phyloP scores from a whole-genome alignment of 2,329 filamentous ascomycete genomes.

The Calonectria hawksworthii region DNA sequence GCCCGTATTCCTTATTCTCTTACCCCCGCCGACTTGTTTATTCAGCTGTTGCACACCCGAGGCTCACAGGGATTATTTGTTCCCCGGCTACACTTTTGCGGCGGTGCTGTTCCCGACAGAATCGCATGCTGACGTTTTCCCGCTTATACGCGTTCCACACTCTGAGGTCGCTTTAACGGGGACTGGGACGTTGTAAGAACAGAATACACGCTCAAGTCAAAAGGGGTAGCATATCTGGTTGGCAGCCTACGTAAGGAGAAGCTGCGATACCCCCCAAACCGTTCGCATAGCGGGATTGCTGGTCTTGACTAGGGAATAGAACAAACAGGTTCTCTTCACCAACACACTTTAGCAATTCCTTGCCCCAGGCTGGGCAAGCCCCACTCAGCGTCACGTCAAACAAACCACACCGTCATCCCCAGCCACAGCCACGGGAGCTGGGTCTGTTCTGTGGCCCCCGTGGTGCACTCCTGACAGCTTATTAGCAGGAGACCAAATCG shows the following conservation, averaged over 20 bases:
- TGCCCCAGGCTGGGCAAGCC: conserved; percentile 25
- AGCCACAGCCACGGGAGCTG: conserved; percentile 35
- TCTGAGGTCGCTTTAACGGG: neutral
- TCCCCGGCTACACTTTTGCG: neutral
- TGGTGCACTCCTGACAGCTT: conserved; percentile 36
- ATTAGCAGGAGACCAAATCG: conserved; percentile 34
- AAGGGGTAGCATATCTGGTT: neutral
- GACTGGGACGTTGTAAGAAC: neutral
- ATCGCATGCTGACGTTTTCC: neutral
- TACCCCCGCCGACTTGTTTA: neutral
- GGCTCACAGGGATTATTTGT: neutral
- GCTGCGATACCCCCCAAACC: neutral
- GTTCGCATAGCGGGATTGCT: neutral
- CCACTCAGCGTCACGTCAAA: conserved; percentile 43
- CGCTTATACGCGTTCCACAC: conserved; percentile 12
- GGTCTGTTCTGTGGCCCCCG: conserved; percentile 36
- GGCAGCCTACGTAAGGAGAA: neutral
- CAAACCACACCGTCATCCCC: conserved; percentile 42
- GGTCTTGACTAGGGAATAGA: neutral
- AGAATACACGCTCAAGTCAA: neutral
- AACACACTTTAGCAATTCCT: neutral
- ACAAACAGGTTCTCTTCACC: neutral
- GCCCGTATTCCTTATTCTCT: neutral
- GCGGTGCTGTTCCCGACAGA: neutral
- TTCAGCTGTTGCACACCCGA: neutral